Percentiles rank a stretch among this genome's conserved stretches.
These are phyloP conservation scores for Leishmania gerbilli DNA, from an alignment of 208 protist genomes.

Conservation along the genomic window DNA sequence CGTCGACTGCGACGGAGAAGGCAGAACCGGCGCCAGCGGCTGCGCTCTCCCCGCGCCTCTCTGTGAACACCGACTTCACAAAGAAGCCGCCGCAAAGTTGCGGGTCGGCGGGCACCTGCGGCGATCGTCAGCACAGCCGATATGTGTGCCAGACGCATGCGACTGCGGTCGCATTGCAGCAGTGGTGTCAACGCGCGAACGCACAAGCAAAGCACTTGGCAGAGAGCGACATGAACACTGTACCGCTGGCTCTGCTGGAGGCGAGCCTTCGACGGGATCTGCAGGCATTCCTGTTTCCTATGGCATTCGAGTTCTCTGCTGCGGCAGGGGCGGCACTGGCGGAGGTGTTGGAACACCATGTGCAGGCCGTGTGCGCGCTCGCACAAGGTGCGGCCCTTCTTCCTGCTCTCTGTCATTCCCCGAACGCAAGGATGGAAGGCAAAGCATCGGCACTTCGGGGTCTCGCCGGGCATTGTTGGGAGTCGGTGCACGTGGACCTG, in stretches of 20 bases:
- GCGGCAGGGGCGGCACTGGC: conserved; percentile 11
- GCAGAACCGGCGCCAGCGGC: not conserved
- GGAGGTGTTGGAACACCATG: conserved; percentile 19
- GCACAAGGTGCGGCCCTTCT: conserved; percentile 8
- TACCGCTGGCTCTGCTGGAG: conserved; percentile 14
- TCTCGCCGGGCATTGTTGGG: not conserved
- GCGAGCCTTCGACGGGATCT: conserved; percentile 17
- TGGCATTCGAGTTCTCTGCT: conserved; percentile 11
- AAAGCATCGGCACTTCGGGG: not conserved
- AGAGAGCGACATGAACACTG: not conserved
- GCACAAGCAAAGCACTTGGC: not conserved
- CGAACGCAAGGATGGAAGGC: not conserved
- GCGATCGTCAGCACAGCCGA: not conserved
- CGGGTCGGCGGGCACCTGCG: not conserved
- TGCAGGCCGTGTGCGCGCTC: conserved; percentile 26
- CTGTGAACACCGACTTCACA: conserved; percentile 7
- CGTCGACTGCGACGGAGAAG: not conserved
- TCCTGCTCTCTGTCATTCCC: not conserved
- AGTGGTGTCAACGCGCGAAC: conserved; percentile 7
- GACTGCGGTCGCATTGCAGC: not conserved
- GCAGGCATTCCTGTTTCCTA: conserved; percentile 8
- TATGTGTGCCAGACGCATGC: not conserved
- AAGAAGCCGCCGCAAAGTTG: not conserved
- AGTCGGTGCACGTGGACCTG: conserved; percentile 13
- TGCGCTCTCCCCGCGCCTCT: conserved; percentile 13